Evolutionary conservation across 305 asterid species (phyloP).

Genomic region (Salvia sclarea): DNA sequence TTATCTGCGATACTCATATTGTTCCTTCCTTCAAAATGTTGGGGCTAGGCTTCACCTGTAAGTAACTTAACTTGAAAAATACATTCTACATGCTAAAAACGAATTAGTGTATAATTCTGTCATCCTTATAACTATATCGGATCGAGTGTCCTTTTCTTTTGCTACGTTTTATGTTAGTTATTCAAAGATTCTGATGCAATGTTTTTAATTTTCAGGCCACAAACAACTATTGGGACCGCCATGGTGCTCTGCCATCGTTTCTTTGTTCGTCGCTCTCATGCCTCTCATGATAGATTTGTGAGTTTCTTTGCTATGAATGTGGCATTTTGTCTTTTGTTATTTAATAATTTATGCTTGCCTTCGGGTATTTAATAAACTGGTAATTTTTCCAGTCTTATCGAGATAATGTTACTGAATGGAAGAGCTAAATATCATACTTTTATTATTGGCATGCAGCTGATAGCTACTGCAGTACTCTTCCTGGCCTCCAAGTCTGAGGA

Average conservation of each 20-base stretch:
- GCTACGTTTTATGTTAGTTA: background rate
- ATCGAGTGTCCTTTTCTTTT: background rate
- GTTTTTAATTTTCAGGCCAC: constrained; percentile 65
- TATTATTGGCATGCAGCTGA: constrained; percentile 51
- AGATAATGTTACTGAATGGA: constrained; percentile 11
- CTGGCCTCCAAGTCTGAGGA: constrained; percentile 95
- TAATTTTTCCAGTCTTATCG: constrained; percentile 3
- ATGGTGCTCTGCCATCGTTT: constrained; percentile 97
- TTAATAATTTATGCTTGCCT: background rate
- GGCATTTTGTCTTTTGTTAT: background rate
- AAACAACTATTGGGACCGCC: constrained; percentile 90
- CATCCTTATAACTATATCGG: background rate
- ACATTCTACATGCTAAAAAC: background rate
- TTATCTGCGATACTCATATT: constrained; percentile 83
- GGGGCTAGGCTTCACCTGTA: constrained; percentile 83
- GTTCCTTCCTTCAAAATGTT: constrained; percentile 87
- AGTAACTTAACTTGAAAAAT: constrained; percentile 36
- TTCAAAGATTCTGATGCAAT: background rate
- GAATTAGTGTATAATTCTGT: background rate
- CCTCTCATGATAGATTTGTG: constrained; percentile 94
- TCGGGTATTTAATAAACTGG: background rate
- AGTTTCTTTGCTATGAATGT: constrained; percentile 33
- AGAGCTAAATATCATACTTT: constrained; percentile 29
- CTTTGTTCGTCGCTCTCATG: constrained; percentile 90
- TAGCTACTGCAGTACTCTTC: constrained; percentile 91